Conservation (phyloP, 2,329 filamentous ascomycete species). For the Lachnellula hyalina region DNA sequence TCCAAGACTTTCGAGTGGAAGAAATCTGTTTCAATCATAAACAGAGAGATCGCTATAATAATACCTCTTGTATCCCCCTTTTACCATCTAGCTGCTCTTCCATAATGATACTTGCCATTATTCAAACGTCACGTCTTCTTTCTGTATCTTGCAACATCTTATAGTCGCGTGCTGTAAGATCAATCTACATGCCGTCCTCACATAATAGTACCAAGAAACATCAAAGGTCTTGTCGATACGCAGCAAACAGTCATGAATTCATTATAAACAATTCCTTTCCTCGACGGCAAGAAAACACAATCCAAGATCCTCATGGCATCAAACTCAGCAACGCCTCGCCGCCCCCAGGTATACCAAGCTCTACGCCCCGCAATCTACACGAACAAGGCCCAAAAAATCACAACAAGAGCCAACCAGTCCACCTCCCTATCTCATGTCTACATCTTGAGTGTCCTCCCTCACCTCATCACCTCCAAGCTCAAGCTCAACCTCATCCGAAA, state of each 20-base stretch:
- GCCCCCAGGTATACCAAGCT: background rate
- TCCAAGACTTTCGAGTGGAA: too few species aligned
- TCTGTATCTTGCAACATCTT: too few species aligned
- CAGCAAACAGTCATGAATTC: background rate
- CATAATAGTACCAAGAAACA: background rate
- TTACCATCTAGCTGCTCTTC: too few species aligned
- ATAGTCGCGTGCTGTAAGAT: too few species aligned
- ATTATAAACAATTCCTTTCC: background rate
- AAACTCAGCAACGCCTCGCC: background rate
- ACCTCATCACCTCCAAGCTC: constrained; percentile 62
- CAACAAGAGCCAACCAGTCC: background rate
- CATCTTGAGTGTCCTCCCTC: constrained; percentile 46
- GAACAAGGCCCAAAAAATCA: constrained; percentile 3
- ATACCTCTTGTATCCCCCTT: too few species aligned
- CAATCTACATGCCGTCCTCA: background rate
- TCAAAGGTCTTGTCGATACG: background rate
- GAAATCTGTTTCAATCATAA: too few species aligned
- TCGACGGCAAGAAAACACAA: background rate
- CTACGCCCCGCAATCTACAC: constrained; percentile 5
- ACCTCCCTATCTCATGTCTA: constrained; percentile 36
- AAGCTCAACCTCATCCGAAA: constrained; percentile 86
- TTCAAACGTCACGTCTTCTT: too few species aligned
- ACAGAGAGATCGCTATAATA: too few species aligned
- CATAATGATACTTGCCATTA: too few species aligned
- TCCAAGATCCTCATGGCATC: background rate